Evolutionary conservation across 306 rosid genomes (phyloP).

Genomic region (Ormosia emarginata): DNA sequence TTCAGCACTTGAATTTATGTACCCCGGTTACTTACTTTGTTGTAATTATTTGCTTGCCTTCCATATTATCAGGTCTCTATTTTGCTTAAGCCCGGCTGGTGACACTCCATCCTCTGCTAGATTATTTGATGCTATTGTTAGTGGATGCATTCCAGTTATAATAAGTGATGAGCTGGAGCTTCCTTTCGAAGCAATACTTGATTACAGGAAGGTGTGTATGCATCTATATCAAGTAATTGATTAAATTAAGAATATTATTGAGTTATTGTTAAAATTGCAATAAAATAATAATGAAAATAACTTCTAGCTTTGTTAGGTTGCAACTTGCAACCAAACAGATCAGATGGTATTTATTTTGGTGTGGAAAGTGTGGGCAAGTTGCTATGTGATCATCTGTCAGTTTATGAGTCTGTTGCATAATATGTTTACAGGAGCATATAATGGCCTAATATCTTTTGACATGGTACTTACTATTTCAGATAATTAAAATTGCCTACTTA

Average conservation of each 20-base stretch:
- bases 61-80: slow-evolving; percentile 63
- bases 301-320: not conserved
- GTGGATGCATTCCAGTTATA: slow-evolving; percentile 94
- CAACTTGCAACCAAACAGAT: not conserved
- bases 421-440: not conserved
- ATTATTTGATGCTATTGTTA: slow-evolving; percentile 93
- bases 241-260: not conserved
- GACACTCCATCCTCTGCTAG: slow-evolving; percentile 99
- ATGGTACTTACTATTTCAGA: not conserved
- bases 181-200: slow-evolving; percentile 93
- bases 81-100: slow-evolving; percentile 94
- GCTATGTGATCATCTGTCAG: not conserved
- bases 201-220: slow-evolving; percentile 77
- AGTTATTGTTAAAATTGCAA: not conserved
- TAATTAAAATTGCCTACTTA: not conserved
- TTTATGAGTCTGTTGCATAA: not conserved
- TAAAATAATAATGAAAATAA: not conserved
- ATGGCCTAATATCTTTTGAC: not conserved
- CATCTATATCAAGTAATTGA: slow-evolving; percentile 3
- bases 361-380: not conserved
- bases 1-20: slow-evolving; percentile 26
- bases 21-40: not conserved
- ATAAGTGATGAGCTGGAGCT: slow-evolving; percentile 95
- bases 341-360: not conserved
- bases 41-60: slow-evolving; percentile 22